A percentile compares a stretch with the other conserved stretches of the same genome.
Evolutionary conservation across 164 flowering plant species (phyloP).

Genomic region (Vitis labrusca): DNA sequence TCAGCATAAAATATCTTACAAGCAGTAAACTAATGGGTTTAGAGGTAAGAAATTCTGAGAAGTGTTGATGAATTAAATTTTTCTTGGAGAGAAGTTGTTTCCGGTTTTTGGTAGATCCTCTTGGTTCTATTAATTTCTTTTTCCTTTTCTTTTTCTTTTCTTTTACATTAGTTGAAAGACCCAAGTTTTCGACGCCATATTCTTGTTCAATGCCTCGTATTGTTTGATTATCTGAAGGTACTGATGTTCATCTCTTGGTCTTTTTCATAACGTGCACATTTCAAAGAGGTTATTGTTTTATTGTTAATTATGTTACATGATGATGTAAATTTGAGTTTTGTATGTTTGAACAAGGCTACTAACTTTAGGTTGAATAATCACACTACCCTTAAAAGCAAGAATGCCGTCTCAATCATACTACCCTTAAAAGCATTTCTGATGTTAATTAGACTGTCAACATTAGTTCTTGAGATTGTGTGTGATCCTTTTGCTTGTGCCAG

Average conservation of each 20-base stretch:
- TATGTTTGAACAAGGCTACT: too few relatives aligned
- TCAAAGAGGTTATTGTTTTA: background rate
- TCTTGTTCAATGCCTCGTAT: slow-evolving; percentile 92
- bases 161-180: slow-evolving; percentile 74
- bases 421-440: too few relatives aligned
- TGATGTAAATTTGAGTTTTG: background rate
- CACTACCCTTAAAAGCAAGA: too few relatives aligned
- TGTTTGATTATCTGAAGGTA: slow-evolving; percentile 96
- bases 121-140: slow-evolving; percentile 1
- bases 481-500: too few relatives aligned
- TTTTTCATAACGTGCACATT: background rate
- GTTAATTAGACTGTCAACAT: too few relatives aligned
- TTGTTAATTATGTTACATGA: background rate
- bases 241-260: background rate
- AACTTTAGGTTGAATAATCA: too few relatives aligned
- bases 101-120: background rate
- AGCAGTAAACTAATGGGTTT: slow-evolving; percentile 97
- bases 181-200: slow-evolving; percentile 95
- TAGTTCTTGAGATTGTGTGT: too few relatives aligned
- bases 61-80: background rate
- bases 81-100: background rate
- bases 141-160: background rate
- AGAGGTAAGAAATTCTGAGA: slow-evolving; percentile 56
- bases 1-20: slow-evolving; percentile 91
- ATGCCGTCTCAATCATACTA: too few relatives aligned